phyloP scores from a whole-genome alignment of 306 rosid genomes.

The Dalbergia oliveri region DNA sequence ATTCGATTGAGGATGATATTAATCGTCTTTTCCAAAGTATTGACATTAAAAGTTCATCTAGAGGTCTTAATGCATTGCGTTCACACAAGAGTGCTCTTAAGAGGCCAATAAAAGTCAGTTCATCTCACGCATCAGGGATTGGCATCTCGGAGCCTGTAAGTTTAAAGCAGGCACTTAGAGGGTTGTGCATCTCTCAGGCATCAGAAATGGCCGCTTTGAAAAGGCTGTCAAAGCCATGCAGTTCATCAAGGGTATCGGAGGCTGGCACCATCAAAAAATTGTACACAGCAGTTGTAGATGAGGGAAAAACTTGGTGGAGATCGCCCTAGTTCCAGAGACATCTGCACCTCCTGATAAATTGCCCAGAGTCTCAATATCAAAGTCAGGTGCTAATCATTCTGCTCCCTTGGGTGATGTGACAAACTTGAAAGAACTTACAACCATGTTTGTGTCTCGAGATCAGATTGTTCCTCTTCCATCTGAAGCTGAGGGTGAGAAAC shows the following conservation, averaged over 20 bases:
- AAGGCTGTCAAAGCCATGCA: slow-evolving; percentile 74
- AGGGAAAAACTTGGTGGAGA: slow-evolving; percentile 76
- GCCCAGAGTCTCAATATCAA: slow-evolving; percentile 46
- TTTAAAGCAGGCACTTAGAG: slow-evolving; percentile 99
- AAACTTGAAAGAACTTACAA: slow-evolving; percentile 45
- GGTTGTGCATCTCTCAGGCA: slow-evolving; percentile 96
- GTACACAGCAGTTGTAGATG: slow-evolving; percentile 80
- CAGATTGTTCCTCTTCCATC: slow-evolving; percentile 58
- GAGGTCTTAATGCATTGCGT: slow-evolving; percentile 57
- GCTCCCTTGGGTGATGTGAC: slow-evolving; percentile 45
- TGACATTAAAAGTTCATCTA: slow-evolving; percentile 67
- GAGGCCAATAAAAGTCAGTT: slow-evolving; percentile 82
- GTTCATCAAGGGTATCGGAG: slow-evolving; percentile 82
- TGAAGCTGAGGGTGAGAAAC: slow-evolving; percentile 54
- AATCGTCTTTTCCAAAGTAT: slow-evolving; percentile 90
- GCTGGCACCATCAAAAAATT: slow-evolving; percentile 88
- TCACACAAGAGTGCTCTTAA: slow-evolving; percentile 86
- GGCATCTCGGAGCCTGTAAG: slow-evolving; percentile 95
- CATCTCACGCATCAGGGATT: slow-evolving; percentile 82
- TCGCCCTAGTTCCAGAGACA: slow-evolving; percentile 81
- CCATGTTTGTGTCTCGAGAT: slow-evolving; percentile 56
- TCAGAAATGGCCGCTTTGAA: slow-evolving; percentile 98
- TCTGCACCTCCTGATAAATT: slow-evolving; percentile 59
- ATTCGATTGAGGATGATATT: slow-evolving; percentile 91
- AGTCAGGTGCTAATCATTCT: slow-evolving; percentile 51